Base-by-base conservation (phyloP, 2,329 filamentous ascomycete species). In the Fusarium buharicum region DNA sequence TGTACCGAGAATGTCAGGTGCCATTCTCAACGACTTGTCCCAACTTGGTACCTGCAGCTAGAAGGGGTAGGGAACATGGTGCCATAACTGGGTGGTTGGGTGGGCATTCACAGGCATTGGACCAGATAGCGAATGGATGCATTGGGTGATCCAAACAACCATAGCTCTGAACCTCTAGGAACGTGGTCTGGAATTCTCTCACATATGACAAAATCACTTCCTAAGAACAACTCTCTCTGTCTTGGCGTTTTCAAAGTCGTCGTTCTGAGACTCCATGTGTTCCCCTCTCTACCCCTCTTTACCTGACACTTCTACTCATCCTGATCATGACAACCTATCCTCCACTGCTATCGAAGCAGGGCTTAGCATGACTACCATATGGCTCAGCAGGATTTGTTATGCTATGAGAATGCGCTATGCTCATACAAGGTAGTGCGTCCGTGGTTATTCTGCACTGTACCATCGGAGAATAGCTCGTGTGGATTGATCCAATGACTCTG, bases 11-110 rank as follows among this genome's bases (percentile, higher is more conserved):
- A 37, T 24, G 44, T 56, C 61, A 65, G 61, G 56, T 56, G 47
- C 44, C 39, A 40, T 48, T 34, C 41, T 17, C 17, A 53, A 49
- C 30, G 56, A 62, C 62, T 62, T 65, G 57, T 62, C 62, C 61
- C 44, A 56, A 65, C 61, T 58, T 45, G 62, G 62, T 64, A 64
- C 62, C 62, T 66, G 62, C 62, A 64, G 62, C 57, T 62, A 47
- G 57, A 64, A 46, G 48, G 49, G 40, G 24, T 27, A 59, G 55
- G 49, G 28, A 43, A 52, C 45, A 51, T 64, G 37, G 48, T 59
- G 62, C 61, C 57, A 64, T 56, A 37, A 48, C 50, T 53, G 52
- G 41, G 44, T 45, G 49, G 54, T 36, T 56, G 48, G 53, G 53
- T 44, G 59, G 59, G 37, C 40, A 33, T 40, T 48, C 24, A 55